phyloP scores from a whole-genome alignment of 2,329 filamentous ascomycete species.

The Fusarium tupiense region DNA sequence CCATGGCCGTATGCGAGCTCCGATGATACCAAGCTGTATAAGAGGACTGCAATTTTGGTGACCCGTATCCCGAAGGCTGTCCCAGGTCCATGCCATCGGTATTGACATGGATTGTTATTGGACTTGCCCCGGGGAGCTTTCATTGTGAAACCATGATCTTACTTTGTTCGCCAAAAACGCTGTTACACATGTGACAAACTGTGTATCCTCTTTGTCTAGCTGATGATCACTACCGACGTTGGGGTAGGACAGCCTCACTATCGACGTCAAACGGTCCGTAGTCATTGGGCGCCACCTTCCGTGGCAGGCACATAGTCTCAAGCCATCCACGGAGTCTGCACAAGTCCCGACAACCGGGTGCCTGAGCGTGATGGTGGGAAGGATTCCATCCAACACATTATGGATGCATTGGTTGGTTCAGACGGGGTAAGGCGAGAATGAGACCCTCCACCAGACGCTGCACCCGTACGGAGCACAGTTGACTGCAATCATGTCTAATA shows the following conservation, averaged over 20 bases:
- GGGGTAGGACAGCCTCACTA: constrained; percentile 19
- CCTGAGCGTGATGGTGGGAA: constrained; percentile 36
- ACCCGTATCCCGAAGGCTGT: constrained; percentile 27
- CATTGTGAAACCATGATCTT: constrained; percentile 23
- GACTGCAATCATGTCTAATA: constrained; percentile 35
- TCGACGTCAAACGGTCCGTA: constrained; percentile 24
- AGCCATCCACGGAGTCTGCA: constrained; percentile 23
- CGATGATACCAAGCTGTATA: constrained; percentile 10
- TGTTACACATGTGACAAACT: constrained; percentile 16
- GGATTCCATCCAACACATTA: constrained; percentile 17
- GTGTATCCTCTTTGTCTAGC: constrained; percentile 15
- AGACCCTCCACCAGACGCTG: constrained; percentile 37
- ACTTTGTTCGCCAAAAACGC: constrained; percentile 18
- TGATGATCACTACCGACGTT: constrained; percentile 17
- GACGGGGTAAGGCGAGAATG: constrained; percentile 29
- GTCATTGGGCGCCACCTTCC: constrained; percentile 7
- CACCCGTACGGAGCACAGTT: constrained; percentile 32
- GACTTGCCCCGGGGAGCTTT: constrained; percentile 14
- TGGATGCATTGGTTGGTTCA: constrained; percentile 26
- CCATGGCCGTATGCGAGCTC: neutral
- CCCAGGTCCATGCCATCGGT: constrained; percentile 46
- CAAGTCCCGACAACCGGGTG: constrained; percentile 27
- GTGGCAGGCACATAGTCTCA: constrained; percentile 11
- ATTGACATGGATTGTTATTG: constrained; percentile 34
- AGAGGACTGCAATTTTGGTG: constrained; percentile 17